phyloP scores from a whole-genome alignment of 306 rosid genomes.

The Nissolia schottii region DNA sequence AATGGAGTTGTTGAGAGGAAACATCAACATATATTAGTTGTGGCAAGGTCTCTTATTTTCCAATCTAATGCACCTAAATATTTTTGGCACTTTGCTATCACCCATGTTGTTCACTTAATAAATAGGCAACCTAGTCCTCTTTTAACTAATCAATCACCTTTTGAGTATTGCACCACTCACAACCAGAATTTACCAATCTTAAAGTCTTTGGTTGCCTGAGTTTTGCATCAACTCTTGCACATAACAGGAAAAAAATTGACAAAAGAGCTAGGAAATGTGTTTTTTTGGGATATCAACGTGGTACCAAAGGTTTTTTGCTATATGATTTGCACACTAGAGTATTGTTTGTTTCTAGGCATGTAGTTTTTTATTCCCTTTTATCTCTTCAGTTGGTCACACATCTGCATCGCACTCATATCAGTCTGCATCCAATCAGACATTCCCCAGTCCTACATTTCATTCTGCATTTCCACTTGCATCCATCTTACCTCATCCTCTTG shows the following conservation, averaged over 20 bases:
- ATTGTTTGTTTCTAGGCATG: not conserved
- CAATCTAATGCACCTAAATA: too few species aligned
- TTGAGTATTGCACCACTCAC: not conserved
- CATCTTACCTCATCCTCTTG: too few species aligned
- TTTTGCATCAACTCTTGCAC: not conserved
- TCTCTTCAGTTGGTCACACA: not conserved
- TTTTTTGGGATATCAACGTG: not conserved
- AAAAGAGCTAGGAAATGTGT: not conserved
- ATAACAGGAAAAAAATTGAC: not conserved
- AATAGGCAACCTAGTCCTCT: too few species aligned
- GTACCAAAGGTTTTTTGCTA: not conserved
- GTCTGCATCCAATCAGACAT: rapidly evolving
- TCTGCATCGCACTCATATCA: not conserved
- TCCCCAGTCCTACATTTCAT: too few species aligned
- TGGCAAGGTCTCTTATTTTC: too few species aligned
- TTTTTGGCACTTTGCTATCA: too few species aligned
- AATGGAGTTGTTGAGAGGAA: too few species aligned
- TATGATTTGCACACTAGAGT: not conserved
- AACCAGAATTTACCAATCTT: not conserved
- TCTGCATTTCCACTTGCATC: too few species aligned
- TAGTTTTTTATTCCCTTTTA: not conserved
- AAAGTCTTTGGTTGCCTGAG: not conserved
- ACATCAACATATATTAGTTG: too few species aligned
- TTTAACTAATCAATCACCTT: too few species aligned
- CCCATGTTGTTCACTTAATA: too few species aligned